These are phyloP conservation scores for Penicillium desertorum DNA, from an alignment of 495 filamentous ascomycete genomes.

Conservation along the genomic window DNA sequence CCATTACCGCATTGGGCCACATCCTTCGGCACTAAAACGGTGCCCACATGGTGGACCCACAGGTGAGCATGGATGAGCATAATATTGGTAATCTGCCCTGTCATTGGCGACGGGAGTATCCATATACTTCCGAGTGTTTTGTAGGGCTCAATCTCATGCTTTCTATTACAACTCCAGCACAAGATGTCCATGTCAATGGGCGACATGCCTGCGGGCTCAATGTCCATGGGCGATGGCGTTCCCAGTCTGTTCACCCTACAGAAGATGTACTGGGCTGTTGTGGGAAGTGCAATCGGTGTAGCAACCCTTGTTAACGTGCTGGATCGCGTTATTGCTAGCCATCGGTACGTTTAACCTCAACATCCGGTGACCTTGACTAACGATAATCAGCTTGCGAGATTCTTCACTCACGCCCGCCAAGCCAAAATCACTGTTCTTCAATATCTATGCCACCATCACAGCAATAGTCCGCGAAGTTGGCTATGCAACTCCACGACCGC, in stretches of 20 bases:
- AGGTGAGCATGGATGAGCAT: conserved; percentile 15
- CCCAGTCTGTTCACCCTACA: conserved; percentile 49
- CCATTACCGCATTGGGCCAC: conserved; percentile 3
- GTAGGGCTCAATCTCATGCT: not conserved
- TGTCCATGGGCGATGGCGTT: conserved; percentile 50
- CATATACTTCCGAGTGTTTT: too few relatives aligned
- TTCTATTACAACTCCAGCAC: not conserved
- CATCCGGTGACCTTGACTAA: not conserved
- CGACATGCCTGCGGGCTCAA: conserved; percentile 40
- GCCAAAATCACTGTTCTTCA: conserved; percentile 57
- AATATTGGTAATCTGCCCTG: conserved; percentile 18
- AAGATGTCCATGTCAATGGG: conserved; percentile 33
- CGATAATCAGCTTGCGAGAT: conserved; percentile 27
- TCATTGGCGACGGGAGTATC: not conserved
- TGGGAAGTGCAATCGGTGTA: conserved; percentile 53
- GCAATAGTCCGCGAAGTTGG: conserved; percentile 66
- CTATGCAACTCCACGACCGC: conserved; percentile 58
- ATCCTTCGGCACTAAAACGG: not conserved
- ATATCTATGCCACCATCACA: conserved; percentile 63
- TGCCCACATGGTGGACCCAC: conserved; percentile 5
- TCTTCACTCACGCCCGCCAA: conserved; percentile 55
- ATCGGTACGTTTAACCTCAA: conserved; percentile 42
- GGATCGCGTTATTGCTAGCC: conserved; percentile 44
- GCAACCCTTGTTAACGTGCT: conserved; percentile 51
- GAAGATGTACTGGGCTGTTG: conserved; percentile 61